phyloP scores from a whole-genome alignment of 163 green algal species.

The Chlorella variabilis region DNA sequence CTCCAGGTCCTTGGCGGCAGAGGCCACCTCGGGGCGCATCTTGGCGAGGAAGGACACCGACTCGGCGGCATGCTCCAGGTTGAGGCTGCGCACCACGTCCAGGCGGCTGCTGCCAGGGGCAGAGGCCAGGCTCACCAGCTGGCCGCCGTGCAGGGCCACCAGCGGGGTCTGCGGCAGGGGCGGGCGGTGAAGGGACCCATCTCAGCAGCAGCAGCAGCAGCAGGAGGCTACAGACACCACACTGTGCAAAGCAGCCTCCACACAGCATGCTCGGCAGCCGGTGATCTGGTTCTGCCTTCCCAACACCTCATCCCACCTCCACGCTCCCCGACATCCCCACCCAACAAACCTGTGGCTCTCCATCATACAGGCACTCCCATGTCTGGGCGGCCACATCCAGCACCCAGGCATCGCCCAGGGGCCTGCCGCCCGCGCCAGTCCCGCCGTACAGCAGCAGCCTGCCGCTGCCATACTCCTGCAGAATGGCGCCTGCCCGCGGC shows the following conservation, averaged over 20 bases:
- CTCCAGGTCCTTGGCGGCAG: conserved; percentile 68
- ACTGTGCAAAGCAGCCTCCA: no score
- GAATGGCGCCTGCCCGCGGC: neutral
- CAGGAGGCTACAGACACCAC: no score
- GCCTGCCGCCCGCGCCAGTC: conserved; percentile 58
- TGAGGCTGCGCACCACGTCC: conserved; percentile 66
- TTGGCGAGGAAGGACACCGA: conserved; percentile 62
- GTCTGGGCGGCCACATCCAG: conserved; percentile 63
- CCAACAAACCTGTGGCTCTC: neutral
- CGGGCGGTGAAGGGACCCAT: no score
- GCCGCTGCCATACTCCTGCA: conserved; percentile 59
- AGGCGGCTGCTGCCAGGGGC: conserved; percentile 70
- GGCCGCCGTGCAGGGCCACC: conserved; percentile 54
- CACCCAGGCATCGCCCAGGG: conserved; percentile 79
- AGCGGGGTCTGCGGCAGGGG: conserved; percentile 63
- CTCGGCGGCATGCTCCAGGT: conserved; percentile 61
- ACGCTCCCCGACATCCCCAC: no score
- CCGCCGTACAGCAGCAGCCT: conserved; percentile 84
- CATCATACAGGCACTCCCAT: conserved; percentile 70
- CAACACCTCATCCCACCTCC: no score
- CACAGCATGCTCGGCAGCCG: no score
- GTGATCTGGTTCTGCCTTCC: no score
- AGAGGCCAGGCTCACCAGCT: conserved; percentile 70
- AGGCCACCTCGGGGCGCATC: conserved; percentile 64
- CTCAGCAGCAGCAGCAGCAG: no score